phyloP scores from a whole-genome alignment of 495 filamentous ascomycete genomes.

The Neurospora terricola region DNA sequence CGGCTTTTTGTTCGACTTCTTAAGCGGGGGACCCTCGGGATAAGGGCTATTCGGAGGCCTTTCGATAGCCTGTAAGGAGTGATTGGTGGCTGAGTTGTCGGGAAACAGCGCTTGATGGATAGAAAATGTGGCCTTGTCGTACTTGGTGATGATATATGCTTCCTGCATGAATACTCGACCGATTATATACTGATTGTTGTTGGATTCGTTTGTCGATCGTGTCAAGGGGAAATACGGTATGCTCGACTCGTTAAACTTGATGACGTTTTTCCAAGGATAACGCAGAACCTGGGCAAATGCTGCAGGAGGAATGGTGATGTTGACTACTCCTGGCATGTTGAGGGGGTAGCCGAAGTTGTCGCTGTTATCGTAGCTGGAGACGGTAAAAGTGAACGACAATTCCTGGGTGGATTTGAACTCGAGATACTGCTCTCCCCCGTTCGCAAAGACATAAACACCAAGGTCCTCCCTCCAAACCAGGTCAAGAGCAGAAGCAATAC shows the following conservation, averaged over 20 bases:
- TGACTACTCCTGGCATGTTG: constrained; percentile 39
- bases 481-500: constrained; percentile 50
- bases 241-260: constrained; percentile 31
- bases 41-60: constrained; percentile 36
- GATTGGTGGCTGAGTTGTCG: constrained; percentile 31
- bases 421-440: constrained; percentile 25
- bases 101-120: constrained; percentile 48
- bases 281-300: constrained; percentile 52
- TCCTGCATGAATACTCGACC: constrained; percentile 65
- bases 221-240: constrained; percentile 56
- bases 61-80: constrained; percentile 39
- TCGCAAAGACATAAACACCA: constrained; percentile 32
- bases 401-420: constrained; percentile 19
- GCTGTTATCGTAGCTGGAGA: constrained; percentile 40
- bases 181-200: constrained; percentile 49
- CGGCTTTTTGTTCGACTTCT: background rate
- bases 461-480: constrained; percentile 45
- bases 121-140: constrained; percentile 51
- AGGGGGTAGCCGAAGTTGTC: constrained; percentile 34
- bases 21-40: constrained; percentile 15
- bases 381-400: constrained; percentile 49
- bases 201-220: constrained; percentile 25
- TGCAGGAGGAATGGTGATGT: constrained; percentile 52
- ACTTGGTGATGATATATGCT: constrained; percentile 57
- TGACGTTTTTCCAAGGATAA: constrained; percentile 44